A percentile compares a stretch with the other conserved stretches of the same genome.
Evolutionary conservation across 2,329 filamentous ascomycete genomes (phyloP).

Genomic region (Paecilomyces fulvus): DNA sequence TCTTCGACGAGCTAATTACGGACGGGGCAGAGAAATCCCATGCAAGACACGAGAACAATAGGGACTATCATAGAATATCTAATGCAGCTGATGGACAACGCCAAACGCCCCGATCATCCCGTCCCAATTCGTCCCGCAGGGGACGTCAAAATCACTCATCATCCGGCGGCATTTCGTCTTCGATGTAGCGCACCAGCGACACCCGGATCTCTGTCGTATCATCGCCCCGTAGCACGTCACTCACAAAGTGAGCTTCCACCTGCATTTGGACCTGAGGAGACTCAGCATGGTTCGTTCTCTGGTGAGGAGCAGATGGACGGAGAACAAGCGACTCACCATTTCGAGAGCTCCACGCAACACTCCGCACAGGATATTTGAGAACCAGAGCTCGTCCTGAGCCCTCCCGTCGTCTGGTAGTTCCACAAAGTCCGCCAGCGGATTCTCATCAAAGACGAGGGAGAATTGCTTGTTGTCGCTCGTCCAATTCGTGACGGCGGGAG

Average conservation of each 20-base stretch:
- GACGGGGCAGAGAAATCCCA: not conserved
- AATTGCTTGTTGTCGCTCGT: conserved; percentile 94
- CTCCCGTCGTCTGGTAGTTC: conserved; percentile 92
- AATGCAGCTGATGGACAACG: not conserved
- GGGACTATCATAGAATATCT: not conserved
- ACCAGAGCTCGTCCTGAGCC: conserved; percentile 96
- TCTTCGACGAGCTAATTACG: not conserved
- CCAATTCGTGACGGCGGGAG: conserved; percentile 90
- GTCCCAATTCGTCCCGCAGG: not conserved
- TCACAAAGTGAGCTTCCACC: conserved; percentile 93
- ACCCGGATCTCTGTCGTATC: conserved; percentile 97
- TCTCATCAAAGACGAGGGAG: conserved; percentile 92
- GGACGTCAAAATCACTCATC: conserved; percentile 58
- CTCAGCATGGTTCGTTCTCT: conserved; percentile 8
- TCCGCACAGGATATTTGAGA: conserved; percentile 93
- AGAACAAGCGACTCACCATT: conserved; percentile 57
- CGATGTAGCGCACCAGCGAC: conserved; percentile 84
- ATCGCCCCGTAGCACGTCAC: conserved; percentile 83
- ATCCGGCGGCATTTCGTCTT: conserved; percentile 93
- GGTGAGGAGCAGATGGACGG: conserved; percentile 3
- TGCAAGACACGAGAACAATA: not conserved
- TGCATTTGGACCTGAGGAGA: conserved; percentile 76
- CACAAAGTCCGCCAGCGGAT: conserved; percentile 93
- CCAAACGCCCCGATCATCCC: conserved; percentile 3
- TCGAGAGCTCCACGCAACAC: conserved; percentile 84